Percentiles rank a stretch among this genome's conserved stretches.
phyloP scores from a whole-genome alignment of 345 rosid species.

The Iberis pinnata region DNA sequence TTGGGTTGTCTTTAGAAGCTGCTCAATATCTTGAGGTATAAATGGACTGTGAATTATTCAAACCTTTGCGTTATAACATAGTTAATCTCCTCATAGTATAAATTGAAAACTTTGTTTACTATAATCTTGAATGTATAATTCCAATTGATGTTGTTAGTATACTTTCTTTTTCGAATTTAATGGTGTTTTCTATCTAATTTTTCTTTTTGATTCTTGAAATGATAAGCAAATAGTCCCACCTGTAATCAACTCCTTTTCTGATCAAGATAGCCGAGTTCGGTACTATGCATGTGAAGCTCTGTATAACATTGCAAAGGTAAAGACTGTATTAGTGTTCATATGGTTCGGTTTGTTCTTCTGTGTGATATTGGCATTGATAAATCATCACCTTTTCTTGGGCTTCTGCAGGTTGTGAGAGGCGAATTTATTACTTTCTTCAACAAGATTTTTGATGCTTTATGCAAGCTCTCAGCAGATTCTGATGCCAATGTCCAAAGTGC shows the following conservation, averaged over 20 bases:
- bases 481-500: constrained; percentile 99
- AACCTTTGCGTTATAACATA: too few species aligned
- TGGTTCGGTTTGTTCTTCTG: neutral
- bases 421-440: constrained; percentile 94
- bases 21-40: constrained; percentile 91
- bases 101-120: too few species aligned
- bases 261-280: constrained; percentile 97
- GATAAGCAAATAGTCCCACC: constrained; percentile 93
- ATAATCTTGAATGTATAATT: too few species aligned
- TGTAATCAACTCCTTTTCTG: constrained; percentile 82
- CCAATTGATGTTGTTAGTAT: too few species aligned
- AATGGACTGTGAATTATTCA: neutral
- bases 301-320: constrained; percentile 96
- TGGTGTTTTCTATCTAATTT: constrained; percentile 16
- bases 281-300: constrained; percentile 99
- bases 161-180: neutral
- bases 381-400: neutral
- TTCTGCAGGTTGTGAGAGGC: constrained; percentile 88
- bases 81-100: too few species aligned
- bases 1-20: constrained; percentile 83
- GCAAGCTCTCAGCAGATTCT: constrained; percentile 96
- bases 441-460: constrained; percentile 88
- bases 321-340: neutral
- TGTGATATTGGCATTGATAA: neutral
- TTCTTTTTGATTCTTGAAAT: constrained; percentile 27